Percentiles rank a stretch among this genome's conserved stretches.
Evolutionary conservation across 2,329 filamentous ascomycete species (phyloP).

Genomic region (Cryphonectria parasitica): DNA sequence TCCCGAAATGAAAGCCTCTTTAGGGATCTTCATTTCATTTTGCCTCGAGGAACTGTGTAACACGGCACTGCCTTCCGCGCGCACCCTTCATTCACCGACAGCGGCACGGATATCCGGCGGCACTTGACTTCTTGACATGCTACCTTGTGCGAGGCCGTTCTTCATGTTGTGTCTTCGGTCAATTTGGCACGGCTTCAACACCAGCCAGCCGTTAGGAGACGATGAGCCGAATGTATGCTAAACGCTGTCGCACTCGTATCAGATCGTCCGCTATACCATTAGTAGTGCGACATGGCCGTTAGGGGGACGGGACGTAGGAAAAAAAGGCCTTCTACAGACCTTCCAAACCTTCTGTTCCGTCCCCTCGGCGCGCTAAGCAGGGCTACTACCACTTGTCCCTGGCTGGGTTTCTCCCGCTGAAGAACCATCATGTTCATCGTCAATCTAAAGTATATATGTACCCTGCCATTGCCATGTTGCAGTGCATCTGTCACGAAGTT

Average conservation of each 20-base stretch:
- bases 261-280: background rate
- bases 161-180: background rate
- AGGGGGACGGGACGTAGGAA: too few relatives aligned
- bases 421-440: background rate
- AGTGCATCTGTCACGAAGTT: background rate
- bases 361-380: background rate
- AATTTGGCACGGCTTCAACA: background rate
- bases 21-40: background rate
- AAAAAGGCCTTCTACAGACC: background rate
- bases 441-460: background rate
- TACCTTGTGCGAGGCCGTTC: background rate
- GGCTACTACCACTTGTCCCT: background rate
- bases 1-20: background rate
- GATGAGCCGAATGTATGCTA: background rate
- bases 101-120: background rate
- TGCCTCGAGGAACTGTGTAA: background rate
- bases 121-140: background rate
- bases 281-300: background rate
- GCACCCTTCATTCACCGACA: background rate
- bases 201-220: background rate
- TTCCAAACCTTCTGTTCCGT: background rate
- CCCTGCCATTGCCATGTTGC: background rate
- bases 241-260: background rate
- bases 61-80: background rate
- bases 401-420: background rate